Conservation (phyloP, 2,329 filamentous ascomycete genomes). For the Amesomyces nigricolor region DNA sequence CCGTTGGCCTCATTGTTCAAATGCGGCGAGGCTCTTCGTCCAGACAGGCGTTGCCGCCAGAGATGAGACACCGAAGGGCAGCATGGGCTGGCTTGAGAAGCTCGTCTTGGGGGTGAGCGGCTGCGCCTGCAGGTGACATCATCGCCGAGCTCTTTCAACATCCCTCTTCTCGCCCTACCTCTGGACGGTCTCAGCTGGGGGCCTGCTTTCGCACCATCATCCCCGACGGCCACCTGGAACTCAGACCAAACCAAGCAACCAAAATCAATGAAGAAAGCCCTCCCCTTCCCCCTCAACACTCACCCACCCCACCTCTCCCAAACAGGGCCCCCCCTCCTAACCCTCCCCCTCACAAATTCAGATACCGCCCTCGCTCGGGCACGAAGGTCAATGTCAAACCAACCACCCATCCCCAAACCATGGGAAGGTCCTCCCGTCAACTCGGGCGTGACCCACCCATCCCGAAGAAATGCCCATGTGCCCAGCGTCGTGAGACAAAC, state of each 20-base stretch:
- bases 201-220: neutral
- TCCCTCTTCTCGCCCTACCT: neutral
- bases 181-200: neutral
- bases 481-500: neutral
- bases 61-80: constrained; percentile 7
- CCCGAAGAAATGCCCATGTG: neutral
- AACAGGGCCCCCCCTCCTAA: too few species aligned
- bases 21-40: constrained; percentile 3
- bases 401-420: too few species aligned
- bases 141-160: neutral
- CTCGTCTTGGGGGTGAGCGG: neutral
- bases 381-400: too few species aligned
- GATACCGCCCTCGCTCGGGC: too few species aligned
- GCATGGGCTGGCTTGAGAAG: neutral
- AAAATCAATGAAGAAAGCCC: neutral
- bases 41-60: neutral
- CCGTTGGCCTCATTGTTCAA: neutral
- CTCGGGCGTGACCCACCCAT: constrained; percentile 3
- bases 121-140: too few species aligned
- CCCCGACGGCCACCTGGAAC: neutral
- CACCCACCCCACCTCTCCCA: too few species aligned
- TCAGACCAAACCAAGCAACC: neutral
- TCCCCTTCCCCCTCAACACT: too few species aligned
- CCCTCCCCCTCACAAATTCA: too few species aligned
- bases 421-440: too few species aligned